A percentile compares a stretch with the other conserved stretches of the same genome.
These are phyloP conservation scores for Porcisia hertigi DNA, from an alignment of 208 protist species.

Conservation along the genomic window DNA sequence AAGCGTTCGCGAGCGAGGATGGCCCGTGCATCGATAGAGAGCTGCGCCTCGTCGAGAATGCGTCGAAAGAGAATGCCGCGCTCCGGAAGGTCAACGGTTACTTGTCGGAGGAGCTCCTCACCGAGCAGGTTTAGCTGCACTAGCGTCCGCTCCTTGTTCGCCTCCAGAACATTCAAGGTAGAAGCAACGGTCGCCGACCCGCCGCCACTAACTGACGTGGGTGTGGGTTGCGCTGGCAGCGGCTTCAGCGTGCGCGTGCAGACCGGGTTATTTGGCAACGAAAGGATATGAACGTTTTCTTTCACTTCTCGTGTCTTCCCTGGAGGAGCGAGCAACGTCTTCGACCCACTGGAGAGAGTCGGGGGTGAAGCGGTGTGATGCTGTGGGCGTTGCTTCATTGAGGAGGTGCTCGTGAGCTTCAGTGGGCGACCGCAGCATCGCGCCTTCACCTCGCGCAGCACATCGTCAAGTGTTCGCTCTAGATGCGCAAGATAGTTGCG, in stretches of 20 bases:
- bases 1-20: conserved; percentile 33
- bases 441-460: conserved; percentile 23
- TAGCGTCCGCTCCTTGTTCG: conserved; percentile 45
- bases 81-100: conserved; percentile 63
- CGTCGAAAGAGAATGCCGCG: conserved; percentile 59
- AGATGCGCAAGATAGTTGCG: conserved; percentile 41
- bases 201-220: conserved; percentile 25
- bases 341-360: background rate
- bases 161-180: conserved; percentile 49
- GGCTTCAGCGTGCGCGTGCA: conserved; percentile 25
- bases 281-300: conserved; percentile 4
- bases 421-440: conserved; percentile 44
- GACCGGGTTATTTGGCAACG: conserved; percentile 15
- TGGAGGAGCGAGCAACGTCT: background rate
- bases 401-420: conserved; percentile 11
- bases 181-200: conserved; percentile 50
- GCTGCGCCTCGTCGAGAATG: conserved; percentile 51
- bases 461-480: conserved; percentile 37
- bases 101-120: conserved; percentile 59
- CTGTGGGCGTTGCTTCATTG: background rate
- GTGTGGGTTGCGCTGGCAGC: conserved; percentile 16
- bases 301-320: background rate
- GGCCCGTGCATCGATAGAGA: conserved; percentile 39
- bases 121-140: conserved; percentile 49
- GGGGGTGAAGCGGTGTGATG: background rate